Percentiles rank a stretch among this genome's conserved stretches.
These are phyloP conservation scores for Tylopilus rubrobrunneus DNA, from an alignment of 768 basidiomycete genomes.

Conservation along the genomic window DNA sequence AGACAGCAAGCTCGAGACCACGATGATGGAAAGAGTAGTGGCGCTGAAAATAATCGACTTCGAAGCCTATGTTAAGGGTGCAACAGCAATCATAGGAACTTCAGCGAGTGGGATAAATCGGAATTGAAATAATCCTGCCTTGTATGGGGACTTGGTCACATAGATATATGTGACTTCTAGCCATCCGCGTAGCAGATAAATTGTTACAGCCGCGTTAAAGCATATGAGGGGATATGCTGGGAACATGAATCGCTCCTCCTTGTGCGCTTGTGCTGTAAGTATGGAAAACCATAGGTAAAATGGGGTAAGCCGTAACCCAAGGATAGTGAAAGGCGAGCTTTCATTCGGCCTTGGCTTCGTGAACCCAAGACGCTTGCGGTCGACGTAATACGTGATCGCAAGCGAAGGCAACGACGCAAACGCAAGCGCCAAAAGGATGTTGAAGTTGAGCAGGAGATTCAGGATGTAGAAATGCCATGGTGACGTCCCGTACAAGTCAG, in stretches of 20 bases:
- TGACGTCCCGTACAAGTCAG: conserved; percentile 90
- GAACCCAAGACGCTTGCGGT: conserved; percentile 71
- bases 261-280: conserved; percentile 81
- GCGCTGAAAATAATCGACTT: conserved; percentile 69
- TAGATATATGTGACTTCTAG: conserved; percentile 72
- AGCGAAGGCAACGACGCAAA: conserved; percentile 78
- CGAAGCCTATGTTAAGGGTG: conserved; percentile 55
- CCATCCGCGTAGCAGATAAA: conserved; percentile 87
- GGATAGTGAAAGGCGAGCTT: conserved; percentile 76
- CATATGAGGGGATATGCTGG: conserved; percentile 89
- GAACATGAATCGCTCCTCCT: conserved; percentile 99
- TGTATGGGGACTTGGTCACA: conserved; percentile 79
- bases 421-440: conserved; percentile 77
- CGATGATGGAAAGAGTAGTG: conserved; percentile 68
- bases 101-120: background rate
- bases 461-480: conserved; percentile 83
- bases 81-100: background rate
- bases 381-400: conserved; percentile 65
- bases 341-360: conserved; percentile 45
- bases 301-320: conserved; percentile 77
- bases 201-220: conserved; percentile 88
- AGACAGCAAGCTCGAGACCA: conserved; percentile 67
- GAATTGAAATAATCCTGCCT: conserved; percentile 44
- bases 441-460: conserved; percentile 94
- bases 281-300: conserved; percentile 89